These are phyloP conservation scores for Coemansia sp. DNA, from an alignment of 192 early-diverging fungal species.

Conservation along the genomic window DNA sequence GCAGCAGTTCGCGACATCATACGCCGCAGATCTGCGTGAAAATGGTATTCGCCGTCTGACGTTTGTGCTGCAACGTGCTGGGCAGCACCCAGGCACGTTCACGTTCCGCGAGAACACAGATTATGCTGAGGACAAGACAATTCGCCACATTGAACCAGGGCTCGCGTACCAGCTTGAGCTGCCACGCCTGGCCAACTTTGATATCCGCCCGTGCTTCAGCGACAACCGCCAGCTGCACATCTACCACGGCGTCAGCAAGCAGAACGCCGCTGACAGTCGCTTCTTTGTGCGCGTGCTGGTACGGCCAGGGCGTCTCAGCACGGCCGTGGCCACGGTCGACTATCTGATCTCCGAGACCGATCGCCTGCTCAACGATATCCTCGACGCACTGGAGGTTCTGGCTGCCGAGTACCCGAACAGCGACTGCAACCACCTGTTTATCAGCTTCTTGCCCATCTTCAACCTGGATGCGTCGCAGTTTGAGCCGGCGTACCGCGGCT, in stretches of 20 bases:
- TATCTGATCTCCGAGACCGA: conserved; percentile 96
- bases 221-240: conserved; percentile 95
- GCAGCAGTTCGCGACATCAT: conserved; percentile 58
- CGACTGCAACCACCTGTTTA: conserved; percentile 98
- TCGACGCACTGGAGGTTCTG: conserved; percentile 95
- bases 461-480: conserved; percentile 81
- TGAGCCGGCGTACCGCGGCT: conserved; percentile 79
- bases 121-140: conserved; percentile 88
- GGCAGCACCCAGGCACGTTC: conserved; percentile 88
- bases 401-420: conserved; percentile 87
- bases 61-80: conserved; percentile 80
- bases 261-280: conserved; percentile 89
- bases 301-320: conserved; percentile 82
- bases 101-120: conserved; percentile 89
- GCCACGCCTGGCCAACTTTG: conserved; percentile 88
- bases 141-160: conserved; percentile 97
- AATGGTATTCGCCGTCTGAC: conserved; percentile 85
- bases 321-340: conserved; percentile 82
- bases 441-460: conserved; percentile 99
- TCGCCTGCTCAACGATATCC: conserved; percentile 86
- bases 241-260: conserved; percentile 93
- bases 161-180: conserved; percentile 98
- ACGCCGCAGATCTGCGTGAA: conserved; percentile 65
- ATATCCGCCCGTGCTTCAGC: conserved; percentile 92
- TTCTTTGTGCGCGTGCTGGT: conserved; percentile 99